A percentile compares a stretch with the other conserved stretches of the same genome.
Conservation (phyloP, 495 filamentous ascomycete species). For the Neurospora tetraspora region DNA sequence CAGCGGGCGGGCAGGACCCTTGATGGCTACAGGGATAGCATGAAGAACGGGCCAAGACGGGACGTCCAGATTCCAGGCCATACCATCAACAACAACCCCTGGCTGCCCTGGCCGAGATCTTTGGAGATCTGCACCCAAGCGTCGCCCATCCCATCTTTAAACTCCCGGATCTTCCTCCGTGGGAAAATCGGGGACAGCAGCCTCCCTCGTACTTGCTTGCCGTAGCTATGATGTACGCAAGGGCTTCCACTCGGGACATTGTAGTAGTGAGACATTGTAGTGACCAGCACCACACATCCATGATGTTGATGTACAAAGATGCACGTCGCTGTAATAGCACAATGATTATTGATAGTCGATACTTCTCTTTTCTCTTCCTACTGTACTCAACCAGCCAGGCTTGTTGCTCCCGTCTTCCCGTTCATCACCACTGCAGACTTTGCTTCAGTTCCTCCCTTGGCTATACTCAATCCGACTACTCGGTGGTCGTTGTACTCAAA, state of each 20-base stretch:
- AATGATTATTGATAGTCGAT: not conserved
- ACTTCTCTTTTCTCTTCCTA: not conserved
- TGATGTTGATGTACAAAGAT: not conserved
- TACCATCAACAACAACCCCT: not conserved
- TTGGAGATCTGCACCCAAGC: not conserved
- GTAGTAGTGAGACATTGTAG: not conserved
- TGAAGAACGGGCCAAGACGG: not conserved
- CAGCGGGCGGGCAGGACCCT: not conserved
- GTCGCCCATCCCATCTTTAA: not conserved
- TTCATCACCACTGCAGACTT: not conserved
- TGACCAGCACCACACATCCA: not conserved
- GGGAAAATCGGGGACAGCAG: not conserved
- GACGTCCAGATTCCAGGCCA: not conserved
- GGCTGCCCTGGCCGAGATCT: not conserved
- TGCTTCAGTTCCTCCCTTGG: not conserved
- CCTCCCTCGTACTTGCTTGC: not conserved
- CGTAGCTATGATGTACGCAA: not conserved
- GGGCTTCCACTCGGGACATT: not conserved
- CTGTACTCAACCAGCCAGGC: not conserved
- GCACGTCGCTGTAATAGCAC: not conserved
- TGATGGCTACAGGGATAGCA: not conserved
- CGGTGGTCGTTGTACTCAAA: not conserved
- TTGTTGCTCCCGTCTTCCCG: not conserved
- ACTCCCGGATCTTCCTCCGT: not conserved
- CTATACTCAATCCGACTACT: not conserved